Evolutionary conservation across 2,329 filamentous ascomycete genomes (phyloP), one percentile per base, ranked within the genome.

Genomic region (Neoarthrinium moseri): DNA sequence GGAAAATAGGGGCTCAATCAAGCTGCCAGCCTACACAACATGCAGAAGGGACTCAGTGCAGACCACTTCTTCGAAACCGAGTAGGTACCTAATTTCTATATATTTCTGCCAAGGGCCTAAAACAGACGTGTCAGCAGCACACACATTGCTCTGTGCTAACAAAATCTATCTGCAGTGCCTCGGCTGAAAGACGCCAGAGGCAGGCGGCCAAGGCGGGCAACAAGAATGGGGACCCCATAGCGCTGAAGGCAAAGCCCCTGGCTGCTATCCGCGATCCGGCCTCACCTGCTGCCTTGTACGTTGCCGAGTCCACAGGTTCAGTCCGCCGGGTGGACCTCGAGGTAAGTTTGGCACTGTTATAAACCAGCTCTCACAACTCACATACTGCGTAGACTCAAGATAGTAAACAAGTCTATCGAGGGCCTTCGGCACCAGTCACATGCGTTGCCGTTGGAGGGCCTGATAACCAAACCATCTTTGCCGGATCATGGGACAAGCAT

Each of bases 51-150:
- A 22, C 78, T 80, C 41, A 81, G 95, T 60, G 78, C 84, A 42
- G 84, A 87, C 23, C 83, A 94, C 62, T 97, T 95, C 73, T 97
- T 97, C 63, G 89, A 96, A 68, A 95, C 91, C 23, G 87, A 91
- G 89, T 94, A 71, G 68, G n/a, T n/a, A n/a, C n/a, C n/a, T n/a
- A n/a, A n/a, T n/a, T n/a, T n/a, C n/a, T n/a, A n/a, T n/a, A n/a
- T n/a, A n/a, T n/a, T n/a, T n/a, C n/a, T n/a, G n/a, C n/a, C n/a
- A n/a, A n/a, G n/a, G n/a, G n/a, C n/a, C n/a, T n/a, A n/a, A n/a
- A n/a, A n/a, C n/a, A n/a, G n/a, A n/a, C n/a, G n/a, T n/a, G n/a
- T n/a, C n/a, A n/a, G n/a, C n/a, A n/a, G n/a, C n/a, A n/a, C n/a
- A n/a, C n/a, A n/a, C n/a, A 27, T 23, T 34, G 36, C 55, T 70